Evolutionary conservation across 192 early-diverging fungal genomes (phyloP).

Genomic region (Ambispora gerdemannii): DNA sequence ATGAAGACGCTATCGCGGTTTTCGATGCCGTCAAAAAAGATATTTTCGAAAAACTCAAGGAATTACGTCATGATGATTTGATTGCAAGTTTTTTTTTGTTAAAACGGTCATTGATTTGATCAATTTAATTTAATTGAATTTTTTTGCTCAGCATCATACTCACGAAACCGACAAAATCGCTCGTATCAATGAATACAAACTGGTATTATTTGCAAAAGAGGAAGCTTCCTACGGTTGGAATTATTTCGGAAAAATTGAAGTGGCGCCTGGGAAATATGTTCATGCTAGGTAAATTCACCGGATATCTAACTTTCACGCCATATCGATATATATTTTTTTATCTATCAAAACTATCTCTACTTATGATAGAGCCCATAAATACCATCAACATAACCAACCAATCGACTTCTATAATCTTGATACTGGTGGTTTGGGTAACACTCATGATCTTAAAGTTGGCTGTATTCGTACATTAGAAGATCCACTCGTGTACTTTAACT

Average conservation of each 20-base stretch:
- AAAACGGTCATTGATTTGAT: background rate
- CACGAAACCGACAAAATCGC: conserved; percentile 40
- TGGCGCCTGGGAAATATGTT: conserved; percentile 43
- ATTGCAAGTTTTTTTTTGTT: background rate
- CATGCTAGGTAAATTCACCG: conserved; percentile 41
- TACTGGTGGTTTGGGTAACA: background rate
- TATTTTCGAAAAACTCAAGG: background rate
- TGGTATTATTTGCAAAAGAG: conserved; percentile 43
- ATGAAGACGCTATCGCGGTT: background rate
- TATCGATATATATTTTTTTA: background rate
- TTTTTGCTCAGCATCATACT: conserved; percentile 34
- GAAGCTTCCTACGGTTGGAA: conserved; percentile 43
- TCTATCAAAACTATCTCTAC: too few relatives aligned
- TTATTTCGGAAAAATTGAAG: conserved; percentile 47
- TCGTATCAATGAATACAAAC: conserved; percentile 36
- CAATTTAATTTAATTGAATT: background rate
- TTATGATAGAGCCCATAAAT: conserved; percentile 44
- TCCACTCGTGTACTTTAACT: conserved; percentile 39
- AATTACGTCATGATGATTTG: background rate
- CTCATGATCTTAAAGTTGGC: conserved; percentile 32
- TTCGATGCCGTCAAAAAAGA: background rate
- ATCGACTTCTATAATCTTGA: conserved; percentile 44
- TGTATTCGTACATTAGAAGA: conserved; percentile 42
- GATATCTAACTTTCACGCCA: background rate
- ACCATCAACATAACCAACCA: conserved; percentile 29